A percentile compares a stretch with the other conserved stretches of the same genome.
Conservation (phyloP, 805 yeast species). For the Candida sithepensis region DNA sequence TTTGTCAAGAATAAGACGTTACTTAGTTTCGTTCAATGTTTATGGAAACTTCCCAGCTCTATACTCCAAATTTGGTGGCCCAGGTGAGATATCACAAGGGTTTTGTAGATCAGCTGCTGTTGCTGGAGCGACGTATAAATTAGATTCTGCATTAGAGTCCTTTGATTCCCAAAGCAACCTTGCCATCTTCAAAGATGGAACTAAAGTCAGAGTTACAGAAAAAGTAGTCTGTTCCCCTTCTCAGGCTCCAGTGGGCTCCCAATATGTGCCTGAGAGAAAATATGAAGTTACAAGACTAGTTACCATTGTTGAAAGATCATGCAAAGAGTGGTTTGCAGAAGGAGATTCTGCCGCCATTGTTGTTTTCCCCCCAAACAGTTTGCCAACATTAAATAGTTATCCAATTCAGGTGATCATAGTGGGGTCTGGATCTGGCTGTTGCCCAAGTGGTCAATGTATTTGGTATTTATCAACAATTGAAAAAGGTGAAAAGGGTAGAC, state of each 20-base stretch:
- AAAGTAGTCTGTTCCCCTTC: conserved; percentile 76
- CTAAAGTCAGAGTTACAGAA: conserved; percentile 71
- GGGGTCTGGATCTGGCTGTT: conserved; percentile 84
- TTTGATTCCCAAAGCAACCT: conserved; percentile 64
- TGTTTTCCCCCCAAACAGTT: conserved; percentile 85
- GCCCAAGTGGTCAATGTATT: conserved; percentile 80
- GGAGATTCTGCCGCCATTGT: conserved; percentile 83
- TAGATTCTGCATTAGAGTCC: conserved; percentile 60
- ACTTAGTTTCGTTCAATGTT: conserved; percentile 78
- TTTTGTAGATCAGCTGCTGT: conserved; percentile 98
- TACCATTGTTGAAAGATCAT: conserved; percentile 79
- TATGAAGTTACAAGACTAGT: conserved; percentile 70
- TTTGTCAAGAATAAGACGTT: conserved; percentile 75
- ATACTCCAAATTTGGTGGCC: conserved; percentile 90
- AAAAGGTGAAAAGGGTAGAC: conserved; percentile 62
- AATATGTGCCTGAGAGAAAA: conserved; percentile 41
- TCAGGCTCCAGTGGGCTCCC: conserved; percentile 44
- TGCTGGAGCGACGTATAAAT: conserved; percentile 91
- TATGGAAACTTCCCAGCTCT: conserved; percentile 94
- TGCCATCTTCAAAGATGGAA: conserved; percentile 74
- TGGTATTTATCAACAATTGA: conserved; percentile 88
- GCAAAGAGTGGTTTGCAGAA: conserved; percentile 88
- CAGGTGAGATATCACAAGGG: conserved; percentile 94
- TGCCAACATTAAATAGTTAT: conserved; percentile 58
- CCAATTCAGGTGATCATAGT: conserved; percentile 86